Percentiles rank a stretch among this genome's conserved stretches.
Evolutionary conservation across 805 yeast species (phyloP).

Genomic region (Starmerella stigmatis): DNA sequence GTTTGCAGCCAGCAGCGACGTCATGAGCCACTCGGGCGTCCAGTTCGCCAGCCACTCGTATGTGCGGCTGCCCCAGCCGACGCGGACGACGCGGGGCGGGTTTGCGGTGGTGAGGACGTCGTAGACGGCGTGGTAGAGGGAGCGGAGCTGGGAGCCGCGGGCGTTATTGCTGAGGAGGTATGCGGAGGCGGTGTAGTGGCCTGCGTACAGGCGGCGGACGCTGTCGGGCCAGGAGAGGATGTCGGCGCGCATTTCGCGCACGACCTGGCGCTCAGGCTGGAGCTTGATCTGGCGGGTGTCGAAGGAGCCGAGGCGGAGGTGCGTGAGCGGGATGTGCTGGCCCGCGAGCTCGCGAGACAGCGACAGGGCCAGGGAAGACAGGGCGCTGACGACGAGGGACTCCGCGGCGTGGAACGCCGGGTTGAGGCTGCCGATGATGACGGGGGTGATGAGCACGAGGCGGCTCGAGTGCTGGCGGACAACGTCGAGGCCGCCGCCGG

Average conservation of each 20-base stretch:
- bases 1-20: constrained; percentile 5
- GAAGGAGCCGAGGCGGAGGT: constrained; percentile 40
- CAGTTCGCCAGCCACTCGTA: constrained; percentile 26
- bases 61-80: constrained; percentile 29
- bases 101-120: constrained; percentile 25
- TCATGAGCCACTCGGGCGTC: constrained; percentile 29
- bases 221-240: constrained; percentile 36
- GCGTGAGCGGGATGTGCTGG: constrained; percentile 36
- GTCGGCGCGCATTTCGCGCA: constrained; percentile 32
- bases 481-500: constrained; percentile 46
- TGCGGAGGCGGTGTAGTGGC: constrained; percentile 29
- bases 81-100: constrained; percentile 29
- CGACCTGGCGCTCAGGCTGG: constrained; percentile 25
- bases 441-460: constrained; percentile 42
- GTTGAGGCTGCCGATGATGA: constrained; percentile 43
- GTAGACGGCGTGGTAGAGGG: constrained; percentile 28
- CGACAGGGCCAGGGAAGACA: constrained; percentile 33
- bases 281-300: constrained; percentile 28
- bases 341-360: constrained; percentile 38
- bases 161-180: constrained; percentile 27
- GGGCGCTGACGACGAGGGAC: constrained; percentile 40
- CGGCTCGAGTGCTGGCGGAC: constrained; percentile 43
- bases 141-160: constrained; percentile 28
- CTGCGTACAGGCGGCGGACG: constrained; percentile 31
- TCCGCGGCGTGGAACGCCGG: constrained; percentile 60